Percentiles rank a stretch among this genome's conserved stretches.
Evolutionary conservation across 1,139 yeast genomes (phyloP).

Genomic region (Geotrichum restrictum): DNA sequence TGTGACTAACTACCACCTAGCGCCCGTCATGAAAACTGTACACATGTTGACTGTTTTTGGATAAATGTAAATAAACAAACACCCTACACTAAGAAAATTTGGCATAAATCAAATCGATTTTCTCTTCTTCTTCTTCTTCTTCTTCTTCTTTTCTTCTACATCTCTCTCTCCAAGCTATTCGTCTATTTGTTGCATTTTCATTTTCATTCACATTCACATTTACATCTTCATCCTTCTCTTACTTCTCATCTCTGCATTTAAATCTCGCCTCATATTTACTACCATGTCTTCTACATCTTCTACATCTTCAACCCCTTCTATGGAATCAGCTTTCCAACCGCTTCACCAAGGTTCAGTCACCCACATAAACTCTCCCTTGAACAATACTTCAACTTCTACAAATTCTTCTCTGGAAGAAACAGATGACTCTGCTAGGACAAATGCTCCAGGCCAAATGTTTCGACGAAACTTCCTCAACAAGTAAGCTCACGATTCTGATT

Average conservation of each 20-base stretch:
- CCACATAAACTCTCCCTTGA: slow-evolving; percentile 1
- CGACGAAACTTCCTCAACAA: slow-evolving; percentile 11
- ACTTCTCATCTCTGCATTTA: background rate
- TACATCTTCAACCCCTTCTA: slow-evolving; percentile 4
- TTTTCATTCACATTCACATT: background rate
- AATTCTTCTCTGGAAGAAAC: background rate
- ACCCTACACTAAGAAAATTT: too few relatives aligned
- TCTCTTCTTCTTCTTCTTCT: background rate
- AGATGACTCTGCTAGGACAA: background rate
- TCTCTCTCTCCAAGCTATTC: background rate
- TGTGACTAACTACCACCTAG: background rate
- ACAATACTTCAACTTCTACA: background rate
- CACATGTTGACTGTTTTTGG: background rate
- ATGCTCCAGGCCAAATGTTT: slow-evolving; percentile 7
- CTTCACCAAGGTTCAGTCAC: slow-evolving; percentile 9
- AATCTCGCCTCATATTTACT: background rate
- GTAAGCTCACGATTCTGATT: slow-evolving; percentile 7
- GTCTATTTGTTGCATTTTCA: background rate
- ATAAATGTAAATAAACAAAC: slow-evolving; percentile 10
- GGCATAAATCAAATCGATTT: too few relatives aligned
- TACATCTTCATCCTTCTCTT: background rate
- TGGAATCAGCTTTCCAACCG: slow-evolving; percentile 10
- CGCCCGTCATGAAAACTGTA: too few relatives aligned
- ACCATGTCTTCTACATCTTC: slow-evolving; percentile 8
- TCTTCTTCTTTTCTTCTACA: background rate